phyloP scores from a whole-genome alignment of 805 yeast genomes.

The Kodamaea kaohsiungensis region DNA sequence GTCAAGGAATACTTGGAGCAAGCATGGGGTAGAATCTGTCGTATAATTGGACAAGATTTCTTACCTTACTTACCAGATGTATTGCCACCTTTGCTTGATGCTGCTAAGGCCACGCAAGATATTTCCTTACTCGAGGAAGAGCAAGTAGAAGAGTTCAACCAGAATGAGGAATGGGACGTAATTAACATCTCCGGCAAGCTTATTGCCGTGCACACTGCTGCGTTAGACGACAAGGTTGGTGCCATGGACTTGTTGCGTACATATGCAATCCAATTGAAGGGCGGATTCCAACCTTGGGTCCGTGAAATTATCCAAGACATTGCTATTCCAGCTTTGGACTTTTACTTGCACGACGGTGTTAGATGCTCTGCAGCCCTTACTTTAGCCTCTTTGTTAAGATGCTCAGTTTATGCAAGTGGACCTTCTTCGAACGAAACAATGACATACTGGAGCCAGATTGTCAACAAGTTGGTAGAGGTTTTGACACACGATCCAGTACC shows the following conservation, averaged over 20 bases:
- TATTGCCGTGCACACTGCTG: conserved; percentile 90
- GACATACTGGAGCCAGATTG: conserved; percentile 70
- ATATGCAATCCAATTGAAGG: conserved; percentile 83
- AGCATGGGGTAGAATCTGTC: conserved; percentile 95
- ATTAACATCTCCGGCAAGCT: conserved; percentile 88
- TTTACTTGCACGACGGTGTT: conserved; percentile 91
- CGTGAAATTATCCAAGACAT: conserved; percentile 74
- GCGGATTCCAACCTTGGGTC: conserved; percentile 80
- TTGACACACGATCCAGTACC: conserved; percentile 78
- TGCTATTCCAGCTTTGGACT: conserved; percentile 85
- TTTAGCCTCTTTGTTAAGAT: conserved; percentile 72
- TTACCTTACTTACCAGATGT: conserved; percentile 81
- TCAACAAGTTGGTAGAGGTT: conserved; percentile 65
- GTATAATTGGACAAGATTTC: conserved; percentile 81
- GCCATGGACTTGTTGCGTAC: conserved; percentile 87
- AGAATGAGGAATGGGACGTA: conserved; percentile 94
- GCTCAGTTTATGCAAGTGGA: conserved; percentile 58
- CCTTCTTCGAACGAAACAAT: conserved; percentile 59
- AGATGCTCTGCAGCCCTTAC: conserved; percentile 87
- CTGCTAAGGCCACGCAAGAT: conserved; percentile 90
- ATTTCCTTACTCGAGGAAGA: conserved; percentile 87
- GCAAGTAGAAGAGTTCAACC: conserved; percentile 76
- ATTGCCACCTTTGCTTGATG: conserved; percentile 81
- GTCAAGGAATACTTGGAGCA: conserved; percentile 84
- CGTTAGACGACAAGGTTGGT: conserved; percentile 89